A percentile compares a stretch with the other conserved stretches of the same genome.
phyloP scores from a whole-genome alignment of 2,329 filamentous ascomycete genomes.

The Trichoderma sp. region DNA sequence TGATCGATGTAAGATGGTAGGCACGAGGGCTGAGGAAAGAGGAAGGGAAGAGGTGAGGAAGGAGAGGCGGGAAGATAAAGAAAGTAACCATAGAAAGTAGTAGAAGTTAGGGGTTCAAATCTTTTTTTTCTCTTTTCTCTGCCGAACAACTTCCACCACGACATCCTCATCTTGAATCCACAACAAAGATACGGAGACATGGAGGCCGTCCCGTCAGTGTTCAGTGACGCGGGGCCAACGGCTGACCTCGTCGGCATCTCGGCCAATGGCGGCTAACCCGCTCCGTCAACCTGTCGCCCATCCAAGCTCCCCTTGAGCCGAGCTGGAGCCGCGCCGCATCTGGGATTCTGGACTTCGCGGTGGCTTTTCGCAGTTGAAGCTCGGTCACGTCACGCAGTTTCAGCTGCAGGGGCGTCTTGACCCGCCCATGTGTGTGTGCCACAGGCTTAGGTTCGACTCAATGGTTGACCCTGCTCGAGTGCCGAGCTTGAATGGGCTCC shows the following conservation, averaged over 20 bases:
- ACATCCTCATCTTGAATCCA: neutral
- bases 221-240: constrained; percentile 20
- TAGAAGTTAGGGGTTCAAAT: too few relatives aligned
- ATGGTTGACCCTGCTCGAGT: neutral
- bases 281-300: neutral
- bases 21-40: neutral
- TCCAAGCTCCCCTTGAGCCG: constrained; percentile 27
- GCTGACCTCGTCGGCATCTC: constrained; percentile 34
- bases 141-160: neutral
- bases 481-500: constrained; percentile 12
- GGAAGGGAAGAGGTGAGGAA: neutral
- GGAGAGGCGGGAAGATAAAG: neutral
- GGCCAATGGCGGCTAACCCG: constrained; percentile 47
- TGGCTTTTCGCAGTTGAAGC: constrained; percentile 10
- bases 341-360: neutral
- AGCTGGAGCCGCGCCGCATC: constrained; percentile 24
- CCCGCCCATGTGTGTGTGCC: neutral
- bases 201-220: neutral
- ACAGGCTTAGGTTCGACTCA: neutral
- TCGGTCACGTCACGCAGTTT: constrained; percentile 20
- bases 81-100: neutral
- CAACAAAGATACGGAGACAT: constrained; percentile 6
- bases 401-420: neutral
- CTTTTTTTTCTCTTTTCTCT: too few relatives aligned
- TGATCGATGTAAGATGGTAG: neutral